Evolutionary conservation across 1,284 basidiomycete species (phyloP).

Genomic region (Kwoniella shivajii): DNA sequence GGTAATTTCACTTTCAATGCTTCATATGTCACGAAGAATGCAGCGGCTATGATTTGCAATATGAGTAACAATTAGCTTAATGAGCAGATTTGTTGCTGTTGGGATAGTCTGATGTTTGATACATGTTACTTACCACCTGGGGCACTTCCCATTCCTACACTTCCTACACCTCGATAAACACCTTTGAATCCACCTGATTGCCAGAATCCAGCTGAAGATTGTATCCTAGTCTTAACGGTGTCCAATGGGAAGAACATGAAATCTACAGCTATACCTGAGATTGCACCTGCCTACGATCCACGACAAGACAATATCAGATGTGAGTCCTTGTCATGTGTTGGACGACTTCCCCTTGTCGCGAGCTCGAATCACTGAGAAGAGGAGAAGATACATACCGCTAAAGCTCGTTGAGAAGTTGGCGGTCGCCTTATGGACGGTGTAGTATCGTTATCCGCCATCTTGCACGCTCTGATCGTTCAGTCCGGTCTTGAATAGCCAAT

Average conservation of each 20-base stretch:
- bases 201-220: conserved; percentile 83
- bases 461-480: neutral
- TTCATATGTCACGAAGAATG: conserved; percentile 96
- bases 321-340: neutral
- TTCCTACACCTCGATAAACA: conserved; percentile 92
- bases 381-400: conserved; percentile 32
- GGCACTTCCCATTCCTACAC: conserved; percentile 92
- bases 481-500: too few relatives aligned
- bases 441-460: neutral
- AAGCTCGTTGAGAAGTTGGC: conserved; percentile 43
- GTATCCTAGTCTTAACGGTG: conserved; percentile 92
- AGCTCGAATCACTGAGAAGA: neutral
- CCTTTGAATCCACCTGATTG: conserved; percentile 86
- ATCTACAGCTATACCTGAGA: conserved; percentile 87
- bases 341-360: neutral
- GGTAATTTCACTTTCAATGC: conserved; percentile 76
- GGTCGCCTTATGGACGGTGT: conserved; percentile 13
- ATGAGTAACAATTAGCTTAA: neutral
- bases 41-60: conserved; percentile 65
- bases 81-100: neutral
- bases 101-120: neutral
- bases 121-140: conserved; percentile 78
- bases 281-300: conserved; percentile 70
- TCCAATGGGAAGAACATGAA: conserved; percentile 96
- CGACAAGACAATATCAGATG: neutral